phyloP scores from a whole-genome alignment of 768 basidiomycete species.

The Russula brevipes region DNA sequence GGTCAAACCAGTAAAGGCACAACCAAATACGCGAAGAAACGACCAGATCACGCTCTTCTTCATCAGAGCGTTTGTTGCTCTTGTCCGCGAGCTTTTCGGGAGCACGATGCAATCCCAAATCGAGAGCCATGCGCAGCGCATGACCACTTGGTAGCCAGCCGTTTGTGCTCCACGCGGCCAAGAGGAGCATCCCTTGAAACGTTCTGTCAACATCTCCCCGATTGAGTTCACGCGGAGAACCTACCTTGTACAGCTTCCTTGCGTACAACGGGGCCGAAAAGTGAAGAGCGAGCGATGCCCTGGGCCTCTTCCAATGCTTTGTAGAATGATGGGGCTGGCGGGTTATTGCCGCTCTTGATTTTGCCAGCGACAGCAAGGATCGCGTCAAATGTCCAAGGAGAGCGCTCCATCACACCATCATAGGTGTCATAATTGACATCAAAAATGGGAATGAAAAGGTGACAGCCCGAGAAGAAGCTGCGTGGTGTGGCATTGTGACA shows the following conservation, averaged over 20 bases:
- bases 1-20: constrained; percentile 94
- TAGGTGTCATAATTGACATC: constrained; percentile 91
- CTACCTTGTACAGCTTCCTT: constrained; percentile 93
- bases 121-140: constrained; percentile 93
- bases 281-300: constrained; percentile 87
- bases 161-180: constrained; percentile 91
- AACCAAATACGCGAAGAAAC: constrained; percentile 93
- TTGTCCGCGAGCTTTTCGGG: constrained; percentile 83
- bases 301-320: constrained; percentile 92
- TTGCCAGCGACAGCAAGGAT: constrained; percentile 89
- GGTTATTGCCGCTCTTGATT: constrained; percentile 86
- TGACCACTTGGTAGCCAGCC: constrained; percentile 95
- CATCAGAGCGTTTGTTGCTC: constrained; percentile 61
- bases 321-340: constrained; percentile 80
- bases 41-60: constrained; percentile 85
- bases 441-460: constrained; percentile 94
- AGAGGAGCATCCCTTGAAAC: constrained; percentile 72
- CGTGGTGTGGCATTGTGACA: constrained; percentile 28
- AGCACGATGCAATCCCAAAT: constrained; percentile 88
- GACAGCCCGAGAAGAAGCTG: constrained; percentile 94
- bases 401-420: constrained; percentile 85
- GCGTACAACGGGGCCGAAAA: constrained; percentile 89
- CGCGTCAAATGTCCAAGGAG: constrained; percentile 94
- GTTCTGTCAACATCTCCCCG: not conserved
- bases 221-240: constrained; percentile 19